These are phyloP conservation scores for Marasmius fiardii DNA, from an alignment of 1,284 basidiomycete species.

Conservation along the genomic window DNA sequence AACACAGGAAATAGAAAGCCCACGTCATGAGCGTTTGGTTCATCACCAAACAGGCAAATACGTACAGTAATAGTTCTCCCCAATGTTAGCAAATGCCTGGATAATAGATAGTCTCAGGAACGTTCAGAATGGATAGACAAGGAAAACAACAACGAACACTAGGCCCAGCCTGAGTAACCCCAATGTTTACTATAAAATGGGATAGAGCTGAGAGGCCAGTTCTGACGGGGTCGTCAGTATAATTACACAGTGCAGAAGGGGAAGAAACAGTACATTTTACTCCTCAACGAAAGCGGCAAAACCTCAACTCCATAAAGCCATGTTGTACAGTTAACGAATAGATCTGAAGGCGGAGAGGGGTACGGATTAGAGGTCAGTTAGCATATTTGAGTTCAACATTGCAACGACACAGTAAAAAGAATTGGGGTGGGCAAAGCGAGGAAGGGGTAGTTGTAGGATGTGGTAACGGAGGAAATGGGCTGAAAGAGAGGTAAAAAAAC, in stretches of 20 bases:
- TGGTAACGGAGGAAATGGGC: too few species aligned
- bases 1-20: too few species aligned
- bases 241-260: not conserved
- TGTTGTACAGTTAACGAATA: conserved; percentile 17
- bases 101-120: not conserved
- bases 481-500: not conserved
- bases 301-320: conserved; percentile 20
- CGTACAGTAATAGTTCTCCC: conserved; percentile 18
- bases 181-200: conserved; percentile 18
- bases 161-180: conserved; percentile 16
- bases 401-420: too few species aligned
- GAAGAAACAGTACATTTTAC: conserved; percentile 10
- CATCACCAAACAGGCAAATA: too few species aligned
- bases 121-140: not conserved
- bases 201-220: conserved; percentile 14
- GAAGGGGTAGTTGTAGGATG: too few species aligned
- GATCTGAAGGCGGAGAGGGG: conserved; percentile 5
- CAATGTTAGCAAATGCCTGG: conserved; percentile 16
- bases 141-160: conserved; percentile 2
- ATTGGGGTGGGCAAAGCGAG: too few species aligned
- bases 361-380: not conserved
- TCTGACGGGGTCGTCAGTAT: not conserved
- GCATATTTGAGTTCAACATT: too few species aligned
- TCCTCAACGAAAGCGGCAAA: conserved; percentile 15
- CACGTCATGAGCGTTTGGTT: too few species aligned